phyloP scores from a whole-genome alignment of 495 filamentous ascomycete species.

The Hypoxylon cercidicola region DNA sequence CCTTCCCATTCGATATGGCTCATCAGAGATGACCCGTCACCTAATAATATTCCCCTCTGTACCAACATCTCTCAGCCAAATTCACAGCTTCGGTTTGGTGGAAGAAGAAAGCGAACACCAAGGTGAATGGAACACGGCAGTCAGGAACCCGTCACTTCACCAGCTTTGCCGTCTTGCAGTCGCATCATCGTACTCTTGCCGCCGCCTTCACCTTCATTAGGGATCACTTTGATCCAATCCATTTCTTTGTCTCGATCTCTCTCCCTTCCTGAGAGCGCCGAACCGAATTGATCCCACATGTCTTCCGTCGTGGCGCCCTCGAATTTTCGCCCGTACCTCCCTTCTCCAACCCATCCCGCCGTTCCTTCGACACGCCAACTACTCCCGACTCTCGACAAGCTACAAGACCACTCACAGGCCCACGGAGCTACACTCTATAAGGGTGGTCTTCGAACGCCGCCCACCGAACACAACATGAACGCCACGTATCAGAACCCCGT shows the following conservation, averaged over 20 bases:
- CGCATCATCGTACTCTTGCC: not conserved
- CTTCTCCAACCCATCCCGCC: constrained; percentile 31
- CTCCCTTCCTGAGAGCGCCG: constrained; percentile 16
- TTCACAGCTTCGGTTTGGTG: constrained; percentile 11
- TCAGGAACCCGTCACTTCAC: constrained; percentile 34
- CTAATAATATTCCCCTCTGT: constrained; percentile 30
- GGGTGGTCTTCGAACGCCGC: constrained; percentile 61
- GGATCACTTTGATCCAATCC: not conserved
- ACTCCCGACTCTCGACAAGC: constrained; percentile 24
- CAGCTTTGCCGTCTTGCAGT: constrained; percentile 6
- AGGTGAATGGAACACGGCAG: constrained; percentile 35
- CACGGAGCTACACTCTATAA: constrained; percentile 27
- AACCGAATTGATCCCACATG: constrained; percentile 44
- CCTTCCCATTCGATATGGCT: constrained; percentile 37
- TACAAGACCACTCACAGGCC: constrained; percentile 15
- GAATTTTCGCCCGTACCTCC: constrained; percentile 39
- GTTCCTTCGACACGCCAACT: constrained; percentile 22
- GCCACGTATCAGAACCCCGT: constrained; percentile 58
- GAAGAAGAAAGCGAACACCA: constrained; percentile 22
- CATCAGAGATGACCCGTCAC: constrained; percentile 44
- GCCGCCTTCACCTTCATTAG: constrained; percentile 13
- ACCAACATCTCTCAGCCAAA: constrained; percentile 21
- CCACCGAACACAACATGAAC: constrained; percentile 59
- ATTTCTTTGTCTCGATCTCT: constrained; percentile 19
- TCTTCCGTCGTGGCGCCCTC: constrained; percentile 42